A percentile compares a stretch with the other conserved stretches of the same genome.
phyloP scores from a whole-genome alignment of 305 asterid species.

The Petunia hybrid region DNA sequence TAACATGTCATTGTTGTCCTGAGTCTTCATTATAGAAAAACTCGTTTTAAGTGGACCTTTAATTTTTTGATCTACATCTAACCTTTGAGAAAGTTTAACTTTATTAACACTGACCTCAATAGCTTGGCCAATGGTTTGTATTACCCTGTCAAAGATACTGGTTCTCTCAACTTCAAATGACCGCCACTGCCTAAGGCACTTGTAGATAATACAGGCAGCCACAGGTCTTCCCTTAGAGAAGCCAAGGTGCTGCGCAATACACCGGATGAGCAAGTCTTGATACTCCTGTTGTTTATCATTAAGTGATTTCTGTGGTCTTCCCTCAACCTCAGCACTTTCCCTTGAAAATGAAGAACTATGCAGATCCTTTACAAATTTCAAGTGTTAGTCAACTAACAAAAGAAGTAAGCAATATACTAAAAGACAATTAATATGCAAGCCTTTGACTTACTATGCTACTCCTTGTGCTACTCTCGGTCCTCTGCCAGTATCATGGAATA shows the following conservation, averaged over 20 bases:
- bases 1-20: slow-evolving; percentile 84
- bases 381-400: slow-evolving; percentile 28
- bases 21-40: slow-evolving; percentile 59
- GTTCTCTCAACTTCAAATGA: slow-evolving; percentile 98
- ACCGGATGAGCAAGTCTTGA: slow-evolving; percentile 97
- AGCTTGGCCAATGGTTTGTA: slow-evolving; percentile 94
- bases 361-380: slow-evolving; percentile 66
- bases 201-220: slow-evolving; percentile 98
- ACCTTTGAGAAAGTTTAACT: slow-evolving; percentile 30
- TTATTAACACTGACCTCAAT: slow-evolving; percentile 69
- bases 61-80: slow-evolving; percentile 70
- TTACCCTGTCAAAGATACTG: slow-evolving; percentile 93
- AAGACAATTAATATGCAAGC: slow-evolving; percentile 23
- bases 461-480: slow-evolving; percentile 74
- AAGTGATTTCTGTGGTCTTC: slow-evolving; percentile 95
- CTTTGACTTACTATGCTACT: slow-evolving; percentile 63
- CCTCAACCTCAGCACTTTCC: slow-evolving; percentile 78
- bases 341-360: slow-evolving; percentile 85
- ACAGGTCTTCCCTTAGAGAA: slow-evolving; percentile 93
- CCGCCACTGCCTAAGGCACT: slow-evolving; percentile 98
- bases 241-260: slow-evolving; percentile 97
- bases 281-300: slow-evolving; percentile 99
- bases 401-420: slow-evolving; percentile 28
- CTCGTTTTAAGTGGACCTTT: slow-evolving; percentile 26
- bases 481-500: slow-evolving; percentile 55